phyloP scores from a whole-genome alignment of 345 rosid species.

The Erodium maritimum region DNA sequence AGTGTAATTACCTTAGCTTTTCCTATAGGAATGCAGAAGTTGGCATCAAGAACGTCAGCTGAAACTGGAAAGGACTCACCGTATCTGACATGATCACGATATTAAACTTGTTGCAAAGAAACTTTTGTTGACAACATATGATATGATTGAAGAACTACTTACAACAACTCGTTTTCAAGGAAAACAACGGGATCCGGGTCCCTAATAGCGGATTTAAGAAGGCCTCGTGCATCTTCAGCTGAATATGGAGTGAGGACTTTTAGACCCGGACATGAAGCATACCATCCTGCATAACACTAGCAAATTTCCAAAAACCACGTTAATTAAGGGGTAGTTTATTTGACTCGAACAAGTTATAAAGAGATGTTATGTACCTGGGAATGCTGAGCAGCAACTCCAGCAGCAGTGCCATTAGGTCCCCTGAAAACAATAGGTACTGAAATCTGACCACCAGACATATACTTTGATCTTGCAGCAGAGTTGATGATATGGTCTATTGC shows the following conservation, averaged over 20 bases:
- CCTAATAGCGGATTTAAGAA: conserved; percentile 86
- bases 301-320: too few species aligned
- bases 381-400: conserved; percentile 96
- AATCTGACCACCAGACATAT: conserved; percentile 86
- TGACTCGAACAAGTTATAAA: too few species aligned
- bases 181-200: conserved; percentile 95
- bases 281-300: conserved; percentile 92
- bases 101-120: not conserved
- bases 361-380: conserved; percentile 43
- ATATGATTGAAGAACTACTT: conserved; percentile 15
- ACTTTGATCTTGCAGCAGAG: conserved; percentile 74
- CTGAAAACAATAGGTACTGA: conserved; percentile 79
- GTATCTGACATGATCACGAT: conserved; percentile 29
- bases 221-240: conserved; percentile 89
- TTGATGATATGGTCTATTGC: conserved; percentile 90
- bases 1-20: conserved; percentile 59
- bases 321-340: not conserved
- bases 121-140: too few species aligned
- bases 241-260: conserved; percentile 79
- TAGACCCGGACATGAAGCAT: conserved; percentile 66
- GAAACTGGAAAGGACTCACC: conserved; percentile 89
- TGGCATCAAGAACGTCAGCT: conserved; percentile 80
- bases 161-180: conserved; percentile 93
- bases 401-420: conserved; percentile 97
- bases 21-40: conserved; percentile 89